Percentiles rank a stretch among this genome's conserved stretches.
phyloP scores from a whole-genome alignment of 2,329 filamentous ascomycete species.

The Penicillium aurantiogriseum region DNA sequence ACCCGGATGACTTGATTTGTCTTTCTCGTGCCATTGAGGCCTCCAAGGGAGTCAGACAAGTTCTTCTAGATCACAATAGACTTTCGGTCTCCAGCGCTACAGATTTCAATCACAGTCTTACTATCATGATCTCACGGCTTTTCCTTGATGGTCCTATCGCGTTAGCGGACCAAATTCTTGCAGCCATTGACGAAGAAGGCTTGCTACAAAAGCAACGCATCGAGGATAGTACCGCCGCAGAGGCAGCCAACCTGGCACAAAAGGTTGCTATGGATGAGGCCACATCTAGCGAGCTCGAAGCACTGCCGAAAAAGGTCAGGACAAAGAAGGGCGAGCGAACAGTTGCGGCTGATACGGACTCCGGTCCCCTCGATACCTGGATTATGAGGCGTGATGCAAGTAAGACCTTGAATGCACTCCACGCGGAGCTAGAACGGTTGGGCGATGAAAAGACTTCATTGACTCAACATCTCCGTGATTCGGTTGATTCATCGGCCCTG shows the following conservation, averaged over 20 bases:
- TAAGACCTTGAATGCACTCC: conserved; percentile 61
- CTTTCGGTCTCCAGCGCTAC: neutral
- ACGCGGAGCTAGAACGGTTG: conserved; percentile 63
- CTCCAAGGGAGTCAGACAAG: conserved; percentile 61
- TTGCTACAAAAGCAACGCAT: conserved; percentile 75
- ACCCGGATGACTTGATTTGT: conserved; percentile 83
- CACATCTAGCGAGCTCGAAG: conserved; percentile 54
- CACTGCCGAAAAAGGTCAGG: conserved; percentile 54
- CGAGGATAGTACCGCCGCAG: conserved; percentile 68
- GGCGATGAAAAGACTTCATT: conserved; percentile 60
- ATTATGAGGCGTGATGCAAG: conserved; percentile 69
- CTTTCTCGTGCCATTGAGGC: conserved; percentile 77
- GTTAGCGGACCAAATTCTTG: conserved; percentile 68
- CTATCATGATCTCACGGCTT: conserved; percentile 32
- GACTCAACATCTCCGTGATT: conserved; percentile 59
- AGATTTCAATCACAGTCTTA: conserved; percentile 25
- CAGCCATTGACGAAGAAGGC: conserved; percentile 89
- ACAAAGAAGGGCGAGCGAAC: conserved; percentile 29
- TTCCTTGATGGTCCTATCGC: conserved; percentile 62
- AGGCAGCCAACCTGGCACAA: conserved; percentile 71
- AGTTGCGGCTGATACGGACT: conserved; percentile 35
- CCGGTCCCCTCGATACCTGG: conserved; percentile 54
- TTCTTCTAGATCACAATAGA: conserved; percentile 28
- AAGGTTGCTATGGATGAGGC: conserved; percentile 68
- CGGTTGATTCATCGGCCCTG: conserved; percentile 63